phyloP scores from a whole-genome alignment of 2,329 filamentous ascomycete genomes.

The Aspergillus tanneri region DNA sequence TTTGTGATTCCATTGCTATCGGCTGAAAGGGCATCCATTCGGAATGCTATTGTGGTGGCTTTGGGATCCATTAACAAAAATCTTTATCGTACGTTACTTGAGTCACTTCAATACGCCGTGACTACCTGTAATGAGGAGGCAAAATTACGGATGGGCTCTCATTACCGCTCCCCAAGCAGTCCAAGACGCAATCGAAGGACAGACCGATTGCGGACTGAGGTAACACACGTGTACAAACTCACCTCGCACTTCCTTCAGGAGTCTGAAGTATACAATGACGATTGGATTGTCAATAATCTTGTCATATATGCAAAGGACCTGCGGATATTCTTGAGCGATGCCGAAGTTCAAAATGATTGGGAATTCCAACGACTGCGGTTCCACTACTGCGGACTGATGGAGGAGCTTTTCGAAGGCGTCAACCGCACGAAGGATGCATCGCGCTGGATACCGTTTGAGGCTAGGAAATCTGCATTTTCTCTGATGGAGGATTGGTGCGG shows the following conservation, averaged over 20 bases:
- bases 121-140: slow-evolving; percentile 85
- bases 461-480: slow-evolving; percentile 89
- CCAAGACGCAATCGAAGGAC: slow-evolving; percentile 78
- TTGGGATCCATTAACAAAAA: slow-evolving; percentile 94
- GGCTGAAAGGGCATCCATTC: slow-evolving; percentile 73
- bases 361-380: slow-evolving; percentile 87
- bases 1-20: slow-evolving; percentile 86
- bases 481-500: slow-evolving; percentile 99
- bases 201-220: slow-evolving; percentile 85
- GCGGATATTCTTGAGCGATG: slow-evolving; percentile 90
- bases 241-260: slow-evolving; percentile 86
- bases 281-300: slow-evolving; percentile 87
- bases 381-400: slow-evolving; percentile 91
- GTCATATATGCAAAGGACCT: slow-evolving; percentile 88
- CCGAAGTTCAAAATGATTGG: slow-evolving; percentile 91
- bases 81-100: slow-evolving; percentile 84
- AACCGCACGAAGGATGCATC: slow-evolving; percentile 80
- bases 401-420: slow-evolving; percentile 88
- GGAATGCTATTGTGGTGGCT: slow-evolving; percentile 85
- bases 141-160: slow-evolving; percentile 69
- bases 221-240: slow-evolving; percentile 93
- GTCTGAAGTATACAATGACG: slow-evolving; percentile 75
- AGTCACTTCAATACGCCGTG: slow-evolving; percentile 85
- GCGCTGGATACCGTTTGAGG: slow-evolving; percentile 96
- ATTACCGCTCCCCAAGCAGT: slow-evolving; percentile 80